phyloP scores from a whole-genome alignment of 306 rosid genomes.

The Lathyrus oleraceus region DNA sequence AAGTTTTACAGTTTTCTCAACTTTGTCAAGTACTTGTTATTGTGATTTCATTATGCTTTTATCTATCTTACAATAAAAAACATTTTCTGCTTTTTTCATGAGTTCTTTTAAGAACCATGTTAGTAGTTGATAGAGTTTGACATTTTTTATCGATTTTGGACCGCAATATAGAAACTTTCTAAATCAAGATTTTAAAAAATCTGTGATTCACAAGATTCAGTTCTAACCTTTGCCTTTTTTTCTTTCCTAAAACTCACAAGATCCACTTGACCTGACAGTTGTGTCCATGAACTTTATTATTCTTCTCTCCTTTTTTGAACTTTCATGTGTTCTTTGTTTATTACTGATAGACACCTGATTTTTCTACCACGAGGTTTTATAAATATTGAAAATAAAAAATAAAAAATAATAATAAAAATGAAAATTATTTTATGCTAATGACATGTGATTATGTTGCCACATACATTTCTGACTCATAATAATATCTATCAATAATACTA shows the following conservation, averaged over 20 bases:
- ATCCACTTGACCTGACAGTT: constrained; percentile 63
- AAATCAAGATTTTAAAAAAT: constrained; percentile 45
- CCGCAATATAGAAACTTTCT: constrained; percentile 42
- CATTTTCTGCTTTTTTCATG: constrained; percentile 3
- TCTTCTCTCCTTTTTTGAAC: constrained; percentile 42
- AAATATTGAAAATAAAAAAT: constrained; percentile 37
- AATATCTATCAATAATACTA: constrained; percentile 2
- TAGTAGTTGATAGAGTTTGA: constrained; percentile 23
- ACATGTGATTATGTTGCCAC: constrained; percentile 37
- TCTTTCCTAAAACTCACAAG: constrained; percentile 61
- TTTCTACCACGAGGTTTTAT: constrained; percentile 31
- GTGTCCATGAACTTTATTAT: constrained; percentile 58
- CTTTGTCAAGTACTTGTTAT: constrained; percentile 12
- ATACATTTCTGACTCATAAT: constrained; percentile 32
- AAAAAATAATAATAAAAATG: neutral
- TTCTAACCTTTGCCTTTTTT: constrained; percentile 26
- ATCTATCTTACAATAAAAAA: neutral
- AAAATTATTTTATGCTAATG: constrained; percentile 19
- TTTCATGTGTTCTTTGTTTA: constrained; percentile 52
- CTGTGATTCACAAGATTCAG: constrained; percentile 88
- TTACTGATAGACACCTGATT: constrained; percentile 39
- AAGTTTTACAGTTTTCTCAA: constrained; percentile 32
- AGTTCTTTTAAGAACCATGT: constrained; percentile 30
- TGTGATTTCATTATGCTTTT: constrained; percentile 20
- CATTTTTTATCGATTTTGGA: constrained; percentile 28